Conservation (phyloP, 768 basidiomycete species). For the Leucogyrophana mollusca region DNA sequence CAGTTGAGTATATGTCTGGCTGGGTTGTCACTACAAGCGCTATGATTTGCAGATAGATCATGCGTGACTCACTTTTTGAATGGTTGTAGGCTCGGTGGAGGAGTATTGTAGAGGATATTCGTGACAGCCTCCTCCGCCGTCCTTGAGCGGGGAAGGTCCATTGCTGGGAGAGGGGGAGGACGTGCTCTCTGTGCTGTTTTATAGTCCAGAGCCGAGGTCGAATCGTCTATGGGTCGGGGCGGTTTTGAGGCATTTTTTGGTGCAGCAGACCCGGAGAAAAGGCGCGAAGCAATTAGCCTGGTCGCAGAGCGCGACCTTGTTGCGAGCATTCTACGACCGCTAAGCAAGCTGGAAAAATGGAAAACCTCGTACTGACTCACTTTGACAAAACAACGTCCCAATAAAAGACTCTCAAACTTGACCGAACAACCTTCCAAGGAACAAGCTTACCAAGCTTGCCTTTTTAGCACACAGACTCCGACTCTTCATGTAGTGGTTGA, state of each 20-base stretch:
- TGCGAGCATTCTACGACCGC: conserved; percentile 12
- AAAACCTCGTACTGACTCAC: too few relatives aligned
- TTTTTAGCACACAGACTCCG: too few relatives aligned
- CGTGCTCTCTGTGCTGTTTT: conserved; percentile 67
- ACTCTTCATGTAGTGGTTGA: too few relatives aligned
- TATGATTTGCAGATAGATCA: not conserved
- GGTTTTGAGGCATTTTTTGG: conserved; percentile 57
- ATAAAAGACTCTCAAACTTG: too few relatives aligned
- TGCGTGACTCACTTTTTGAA: conserved; percentile 78
- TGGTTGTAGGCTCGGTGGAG: conserved; percentile 85
- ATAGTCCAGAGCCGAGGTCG: conserved; percentile 93
- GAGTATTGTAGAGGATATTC: conserved; percentile 96
- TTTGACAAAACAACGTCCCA: too few relatives aligned
- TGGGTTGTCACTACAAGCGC: not conserved
- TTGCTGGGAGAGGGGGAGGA: conserved; percentile 83
- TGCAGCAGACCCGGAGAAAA: conserved; percentile 16
- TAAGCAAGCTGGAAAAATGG: too few relatives aligned
- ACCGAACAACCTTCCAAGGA: too few relatives aligned
- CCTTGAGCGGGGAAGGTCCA: conserved; percentile 79
- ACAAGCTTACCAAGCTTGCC: too few relatives aligned
- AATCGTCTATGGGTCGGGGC: conserved; percentile 83
- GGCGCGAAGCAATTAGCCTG: conserved; percentile 15
- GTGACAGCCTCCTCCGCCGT: conserved; percentile 96
- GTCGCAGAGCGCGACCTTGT: conserved; percentile 18
- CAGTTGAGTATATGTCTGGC: conserved; percentile 92